These are phyloP conservation scores for Quercus mongolica DNA, from an alignment of 306 rosid species.

Conservation along the genomic window DNA sequence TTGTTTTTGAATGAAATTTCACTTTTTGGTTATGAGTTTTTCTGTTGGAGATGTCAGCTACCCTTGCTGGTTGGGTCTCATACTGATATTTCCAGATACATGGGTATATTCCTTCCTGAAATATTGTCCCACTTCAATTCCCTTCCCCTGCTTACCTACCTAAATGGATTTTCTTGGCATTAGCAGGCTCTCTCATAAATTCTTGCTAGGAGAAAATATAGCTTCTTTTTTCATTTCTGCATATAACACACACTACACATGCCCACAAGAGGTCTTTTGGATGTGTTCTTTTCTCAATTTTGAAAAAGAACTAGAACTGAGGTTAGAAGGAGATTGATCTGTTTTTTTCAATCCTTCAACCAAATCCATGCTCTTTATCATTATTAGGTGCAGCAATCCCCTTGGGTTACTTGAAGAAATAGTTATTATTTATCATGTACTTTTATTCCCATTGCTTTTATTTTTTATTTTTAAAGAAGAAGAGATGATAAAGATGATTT, in stretches of 20 bases:
- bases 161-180: neutral
- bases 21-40: neutral
- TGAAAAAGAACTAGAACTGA: neutral
- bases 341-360: neutral
- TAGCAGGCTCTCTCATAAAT: neutral
- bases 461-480: neutral
- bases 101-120: neutral
- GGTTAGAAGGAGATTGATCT: neutral
- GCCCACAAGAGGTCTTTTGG: neutral
- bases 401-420: neutral
- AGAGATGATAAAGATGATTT: neutral
- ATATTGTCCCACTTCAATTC: too few species aligned
- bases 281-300: neutral
- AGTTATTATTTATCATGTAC: neutral
- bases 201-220: neutral
- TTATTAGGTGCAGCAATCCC: neutral
- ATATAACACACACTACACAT: neutral
- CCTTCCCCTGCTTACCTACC: too few species aligned
- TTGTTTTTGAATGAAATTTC: neutral
- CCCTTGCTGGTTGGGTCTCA: neutral
- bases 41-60: neutral
- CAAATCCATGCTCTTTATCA: neutral
- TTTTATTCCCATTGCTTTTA: neutral
- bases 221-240: neutral
- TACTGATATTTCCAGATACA: neutral